Evolutionary conservation across 1,284 basidiomycete genomes (phyloP), one percentile per base, ranked within the genome.

Genomic region (Cutaneotrichosporon sp.): DNA sequence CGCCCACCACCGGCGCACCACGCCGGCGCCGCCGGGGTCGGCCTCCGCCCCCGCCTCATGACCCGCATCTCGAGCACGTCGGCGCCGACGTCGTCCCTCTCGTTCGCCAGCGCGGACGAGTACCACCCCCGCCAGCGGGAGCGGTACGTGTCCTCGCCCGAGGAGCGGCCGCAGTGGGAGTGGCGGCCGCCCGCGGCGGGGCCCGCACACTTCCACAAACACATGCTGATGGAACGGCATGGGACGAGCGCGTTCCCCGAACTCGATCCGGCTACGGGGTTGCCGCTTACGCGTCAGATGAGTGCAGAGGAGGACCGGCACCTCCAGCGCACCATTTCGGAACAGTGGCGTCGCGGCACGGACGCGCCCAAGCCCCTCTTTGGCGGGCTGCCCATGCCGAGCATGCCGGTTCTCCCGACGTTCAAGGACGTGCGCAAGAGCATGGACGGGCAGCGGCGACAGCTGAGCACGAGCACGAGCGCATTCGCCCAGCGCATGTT

Each of bases 311-410:
- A 51, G 20, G n/a, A 24, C 22, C 34, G 33, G n/a, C 72, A 74
- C 20, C 63, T 78, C 6, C 76, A 78, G 59, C 57, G 75, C 20
- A 78, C 76, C 1, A 78, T 78, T 38, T 76, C 75, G 5, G 69
- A 68, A 22, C 63, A 75, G 5, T 62, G 57, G 31, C 25, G 49
- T 25, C 20, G 46, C 43, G 45, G 53, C 27, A 51, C 51, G 34
- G 20, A 20, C 34, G 34, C 22, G 22, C 29, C 20, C 22, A 36
- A 36, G 46, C 43, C 60, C 27, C 45, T 54, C 16, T 36, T 65
- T 4, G 53, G 38, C 24, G 14, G 25, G 5, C 25, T 56, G 8
- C 36, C 59, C 10, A 57, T 57, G 29, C 43, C 54, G 13, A 46
- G 27, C 29, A 43, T 61, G 31, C 54, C 59, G 24, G n/a, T 36